Evolutionary conservation across 2,329 filamentous ascomycete genomes (phyloP), one percentile per base, ranked within the genome.

Genomic region (Tolypocladium sp.): DNA sequence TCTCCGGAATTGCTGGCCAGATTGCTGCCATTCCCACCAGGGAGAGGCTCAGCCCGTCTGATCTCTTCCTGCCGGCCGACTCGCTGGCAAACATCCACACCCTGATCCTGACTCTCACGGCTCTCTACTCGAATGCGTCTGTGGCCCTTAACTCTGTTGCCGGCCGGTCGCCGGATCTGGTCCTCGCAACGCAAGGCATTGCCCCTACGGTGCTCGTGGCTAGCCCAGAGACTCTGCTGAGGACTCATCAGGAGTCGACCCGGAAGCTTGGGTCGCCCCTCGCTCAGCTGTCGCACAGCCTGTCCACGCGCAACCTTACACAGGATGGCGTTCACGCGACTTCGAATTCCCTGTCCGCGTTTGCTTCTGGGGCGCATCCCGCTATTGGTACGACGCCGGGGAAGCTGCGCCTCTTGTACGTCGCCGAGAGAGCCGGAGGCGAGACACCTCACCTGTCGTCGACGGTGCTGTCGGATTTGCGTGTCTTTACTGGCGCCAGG

Each of bases 91-190:
- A 89, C 65, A 87, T 88, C 0, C 93, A 95, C 74, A 85, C 91
- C 2, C 82, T 97, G 33, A 84, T 86, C 58, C 79, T 95, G 61
- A 91, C 91, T 0, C 80, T 99, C 59, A 86, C 88, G 1, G 92
- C 92, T 0, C 82, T 99, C 10, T 96, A 87, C 74, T 88, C 86
- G 27, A 94, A 96, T 70, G 82, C 91, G 22, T 94, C 91, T 0
- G 76, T 99, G 25, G 91, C 92, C 33, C 82, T 99, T 67, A 97
- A 91, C 74, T 94, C 92, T 0, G 92, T 96, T 33, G 89, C 92
- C 20, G 89, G 89, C 8, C 81, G 84, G 41, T 84, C 84, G 13
- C 80, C 89, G 15, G 86, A 94, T 69, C 80, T 97, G 42, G 77
- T 80, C 22, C 75, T 92, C 27, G 91, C 91, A 27, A 89, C 89